Percentiles rank a stretch among this genome's conserved stretches.
Evolutionary conservation across 306 rosid genomes (phyloP).

Genomic region (Pterocarpus santalinus): DNA sequence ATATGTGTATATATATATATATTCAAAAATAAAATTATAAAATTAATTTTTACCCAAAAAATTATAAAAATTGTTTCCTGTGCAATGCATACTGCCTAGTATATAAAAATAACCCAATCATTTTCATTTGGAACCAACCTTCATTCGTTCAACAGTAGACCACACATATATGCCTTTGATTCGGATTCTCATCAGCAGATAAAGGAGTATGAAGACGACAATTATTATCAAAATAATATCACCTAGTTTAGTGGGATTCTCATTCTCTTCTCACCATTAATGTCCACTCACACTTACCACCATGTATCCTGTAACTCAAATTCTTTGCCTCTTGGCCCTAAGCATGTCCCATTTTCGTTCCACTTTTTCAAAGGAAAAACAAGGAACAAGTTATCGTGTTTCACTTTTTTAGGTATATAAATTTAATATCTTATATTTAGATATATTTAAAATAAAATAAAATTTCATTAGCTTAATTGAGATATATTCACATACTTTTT

Average conservation of each 20-base stretch:
- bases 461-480: too few species aligned
- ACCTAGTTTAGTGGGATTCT: not conserved
- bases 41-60: too few species aligned
- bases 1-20: too few species aligned
- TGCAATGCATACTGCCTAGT: too few species aligned
- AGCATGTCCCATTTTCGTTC: not conserved
- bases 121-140: not conserved
- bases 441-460: too few species aligned
- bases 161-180: not conserved
- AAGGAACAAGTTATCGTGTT: too few species aligned
- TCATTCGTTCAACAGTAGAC: not conserved
- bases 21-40: too few species aligned
- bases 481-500: too few species aligned
- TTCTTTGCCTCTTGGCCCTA: not conserved
- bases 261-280: not conserved
- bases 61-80: too few species aligned
- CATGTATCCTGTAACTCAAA: not conserved
- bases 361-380: not conserved
- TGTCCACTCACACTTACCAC: not conserved
- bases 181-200: slow-evolving; percentile 1
- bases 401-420: too few species aligned
- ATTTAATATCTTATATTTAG: too few species aligned
- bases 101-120: not conserved
- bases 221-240: not conserved
- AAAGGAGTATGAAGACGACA: not conserved